phyloP scores from a whole-genome alignment of 139 green algal species.

The Deuterostichococcus epilithicus region DNA sequence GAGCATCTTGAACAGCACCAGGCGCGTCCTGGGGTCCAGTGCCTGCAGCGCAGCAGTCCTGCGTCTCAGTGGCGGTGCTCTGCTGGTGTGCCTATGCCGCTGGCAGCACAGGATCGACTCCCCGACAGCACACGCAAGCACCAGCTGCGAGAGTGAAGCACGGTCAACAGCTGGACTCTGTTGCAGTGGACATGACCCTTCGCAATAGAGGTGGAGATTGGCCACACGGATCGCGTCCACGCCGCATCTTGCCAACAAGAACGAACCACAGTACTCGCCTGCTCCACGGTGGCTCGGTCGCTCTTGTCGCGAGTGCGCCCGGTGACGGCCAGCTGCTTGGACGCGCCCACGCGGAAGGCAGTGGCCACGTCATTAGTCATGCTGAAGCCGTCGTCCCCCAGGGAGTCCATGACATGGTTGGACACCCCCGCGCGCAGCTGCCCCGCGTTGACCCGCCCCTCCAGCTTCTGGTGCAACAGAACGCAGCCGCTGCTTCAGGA shows the following conservation, averaged over 20 bases:
- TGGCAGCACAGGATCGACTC: no score
- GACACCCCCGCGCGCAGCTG: slow-evolving; percentile 13
- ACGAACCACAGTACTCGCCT: slow-evolving; percentile 15
- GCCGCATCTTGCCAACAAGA: no score
- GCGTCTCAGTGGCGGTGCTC: not conserved
- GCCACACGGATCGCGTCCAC: no score
- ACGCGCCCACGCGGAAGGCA: slow-evolving; percentile 25
- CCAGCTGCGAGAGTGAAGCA: no score
- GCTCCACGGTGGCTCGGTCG: slow-evolving; percentile 90
- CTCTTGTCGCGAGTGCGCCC: slow-evolving; percentile 63
- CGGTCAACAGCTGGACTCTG: no score
- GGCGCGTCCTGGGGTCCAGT: slow-evolving; percentile 11
- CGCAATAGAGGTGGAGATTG: no score
- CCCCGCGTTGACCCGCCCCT: slow-evolving; percentile 40
- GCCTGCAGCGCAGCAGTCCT: not conserved
- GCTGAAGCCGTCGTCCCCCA: slow-evolving; percentile 30
- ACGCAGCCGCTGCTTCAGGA: slow-evolving; percentile 31
- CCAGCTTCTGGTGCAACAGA: slow-evolving; percentile 48
- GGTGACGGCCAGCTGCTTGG: slow-evolving; percentile 16
- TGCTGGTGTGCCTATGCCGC: no score
- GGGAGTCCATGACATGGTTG: slow-evolving; percentile 47
- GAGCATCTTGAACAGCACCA: slow-evolving; percentile 96
- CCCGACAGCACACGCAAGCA: no score
- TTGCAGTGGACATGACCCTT: no score
- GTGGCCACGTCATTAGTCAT: slow-evolving; percentile 38